These are phyloP conservation scores for Erysimum cheiranthoides DNA, from an alignment of 345 rosid species.

Conservation along the genomic window DNA sequence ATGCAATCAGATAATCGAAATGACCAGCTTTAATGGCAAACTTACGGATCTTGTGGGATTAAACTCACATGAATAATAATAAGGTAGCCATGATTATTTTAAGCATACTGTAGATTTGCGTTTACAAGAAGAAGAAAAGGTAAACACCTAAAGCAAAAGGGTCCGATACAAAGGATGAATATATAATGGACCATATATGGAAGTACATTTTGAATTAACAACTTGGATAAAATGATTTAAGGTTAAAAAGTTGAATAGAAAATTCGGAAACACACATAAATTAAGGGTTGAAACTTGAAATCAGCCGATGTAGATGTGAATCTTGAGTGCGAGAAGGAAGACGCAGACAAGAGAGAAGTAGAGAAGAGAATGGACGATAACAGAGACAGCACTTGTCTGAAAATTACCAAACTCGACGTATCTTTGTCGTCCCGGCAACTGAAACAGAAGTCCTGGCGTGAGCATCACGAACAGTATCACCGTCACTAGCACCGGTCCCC, in stretches of 20 bases:
- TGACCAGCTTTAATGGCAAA: background rate
- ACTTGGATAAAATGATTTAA: background rate
- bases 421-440: slow-evolving; percentile 64
- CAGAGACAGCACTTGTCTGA: slow-evolving; percentile 70
- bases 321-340: slow-evolving; percentile 62
- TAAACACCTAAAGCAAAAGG: slow-evolving; percentile 28
- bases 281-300: background rate
- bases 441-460: slow-evolving; percentile 73
- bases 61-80: background rate
- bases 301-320: slow-evolving; percentile 61
- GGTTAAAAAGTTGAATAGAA: background rate
- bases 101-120: slow-evolving; percentile 22
- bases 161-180: slow-evolving; percentile 24
- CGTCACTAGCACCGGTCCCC: slow-evolving; percentile 81
- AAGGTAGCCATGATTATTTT: slow-evolving; percentile 3
- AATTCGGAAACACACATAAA: background rate
- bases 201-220: background rate
- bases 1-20: background rate
- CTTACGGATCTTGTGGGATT: background rate
- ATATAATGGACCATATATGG: background rate
- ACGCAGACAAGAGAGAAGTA: slow-evolving; percentile 65
- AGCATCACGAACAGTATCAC: slow-evolving; percentile 72
- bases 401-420: slow-evolving; percentile 68
- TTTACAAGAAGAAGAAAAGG: slow-evolving; percentile 24
- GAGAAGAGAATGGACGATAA: slow-evolving; percentile 65